These are phyloP conservation scores for Cyclocybe aegerita DNA, from an alignment of 768 basidiomycete genomes.

Conservation along the genomic window DNA sequence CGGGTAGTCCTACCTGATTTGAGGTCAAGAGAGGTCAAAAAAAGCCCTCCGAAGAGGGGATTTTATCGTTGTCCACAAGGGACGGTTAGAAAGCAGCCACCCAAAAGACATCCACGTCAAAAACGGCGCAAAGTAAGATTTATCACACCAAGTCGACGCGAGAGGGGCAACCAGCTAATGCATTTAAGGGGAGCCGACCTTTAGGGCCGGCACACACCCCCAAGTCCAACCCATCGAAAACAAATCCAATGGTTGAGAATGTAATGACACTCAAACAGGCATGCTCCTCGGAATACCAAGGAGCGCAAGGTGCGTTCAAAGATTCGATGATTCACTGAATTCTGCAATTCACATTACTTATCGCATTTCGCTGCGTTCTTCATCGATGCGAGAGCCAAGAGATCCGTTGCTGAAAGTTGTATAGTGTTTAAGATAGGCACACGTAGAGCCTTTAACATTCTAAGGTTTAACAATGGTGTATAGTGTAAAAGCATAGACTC, in stretches of 20 bases:
- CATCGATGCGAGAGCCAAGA: conserved; percentile 81
- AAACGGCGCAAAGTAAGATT: no score
- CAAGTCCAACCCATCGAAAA: conserved; percentile 45
- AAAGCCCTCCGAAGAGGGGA: no score
- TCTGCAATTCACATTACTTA: conserved; percentile 84
- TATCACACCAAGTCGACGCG: conserved; percentile 46
- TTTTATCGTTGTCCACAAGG: conserved; percentile 12
- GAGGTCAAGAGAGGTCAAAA: no score
- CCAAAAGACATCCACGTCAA: no score
- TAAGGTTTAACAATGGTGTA: conserved; percentile 4
- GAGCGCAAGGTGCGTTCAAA: conserved; percentile 81
- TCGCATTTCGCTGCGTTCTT: conserved; percentile 81
- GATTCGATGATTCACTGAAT: conserved; percentile 83
- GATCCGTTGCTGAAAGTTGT: conserved; percentile 59
- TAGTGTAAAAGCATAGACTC: not conserved
- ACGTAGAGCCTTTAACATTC: conserved; percentile 25
- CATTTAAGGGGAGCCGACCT: conserved; percentile 43
- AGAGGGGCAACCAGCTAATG: conserved; percentile 36
- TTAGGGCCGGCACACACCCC: conserved; percentile 29
- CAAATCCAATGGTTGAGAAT: conserved; percentile 45
- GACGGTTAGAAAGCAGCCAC: conserved; percentile 31
- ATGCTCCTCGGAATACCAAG: conserved; percentile 74
- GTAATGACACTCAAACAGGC: conserved; percentile 76
- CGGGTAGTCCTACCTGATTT: conserved; percentile 83
- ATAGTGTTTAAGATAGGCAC: conserved; percentile 24